phyloP scores from a whole-genome alignment of 371 early-diverging fungal species.

The Mortierella sp. region DNA sequence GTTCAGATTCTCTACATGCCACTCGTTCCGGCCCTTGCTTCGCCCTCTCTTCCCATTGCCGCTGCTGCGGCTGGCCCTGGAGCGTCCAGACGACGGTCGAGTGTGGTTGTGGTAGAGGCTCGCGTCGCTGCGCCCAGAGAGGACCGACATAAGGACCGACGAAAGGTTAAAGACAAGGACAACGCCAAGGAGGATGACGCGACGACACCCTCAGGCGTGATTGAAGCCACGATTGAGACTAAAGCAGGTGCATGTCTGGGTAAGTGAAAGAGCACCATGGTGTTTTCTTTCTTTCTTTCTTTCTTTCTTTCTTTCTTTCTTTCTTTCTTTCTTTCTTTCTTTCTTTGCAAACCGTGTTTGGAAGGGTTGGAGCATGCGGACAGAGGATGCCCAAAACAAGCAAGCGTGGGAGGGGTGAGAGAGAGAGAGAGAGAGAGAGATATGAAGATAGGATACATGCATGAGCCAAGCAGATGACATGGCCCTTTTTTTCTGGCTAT shows the following conservation, averaged over 20 bases:
- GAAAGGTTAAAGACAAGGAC: too few species aligned
- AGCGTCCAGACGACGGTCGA: neutral
- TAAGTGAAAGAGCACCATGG: constrained; percentile 1
- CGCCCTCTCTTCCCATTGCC: neutral
- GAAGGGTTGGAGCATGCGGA: neutral
- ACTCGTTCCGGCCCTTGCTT: constrained; percentile 12
- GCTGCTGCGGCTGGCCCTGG: neutral
- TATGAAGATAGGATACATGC: neutral
- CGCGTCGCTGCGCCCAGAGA: too few species aligned
- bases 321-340: neutral
- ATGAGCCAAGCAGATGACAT: too few species aligned
- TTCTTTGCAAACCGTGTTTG: neutral
- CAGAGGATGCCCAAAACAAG: neutral
- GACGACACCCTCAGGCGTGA: neutral
- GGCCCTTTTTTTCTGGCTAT: too few species aligned
- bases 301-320: neutral
- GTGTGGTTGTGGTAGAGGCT: neutral
- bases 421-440: constrained; percentile 1
- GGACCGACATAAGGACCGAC: too few species aligned
- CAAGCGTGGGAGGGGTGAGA: constrained; percentile 5
- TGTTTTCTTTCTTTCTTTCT: neutral
- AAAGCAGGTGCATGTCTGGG: constrained; percentile 11
- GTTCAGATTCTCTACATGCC: constrained; percentile 27
- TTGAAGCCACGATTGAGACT: constrained; percentile 14
- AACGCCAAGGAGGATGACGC: too few species aligned